Percentiles rank a stretch among this genome's conserved stretches.
Conservation (phyloP, 108 stramenopile genomes). For the Nannochloropsis oceanica region DNA sequence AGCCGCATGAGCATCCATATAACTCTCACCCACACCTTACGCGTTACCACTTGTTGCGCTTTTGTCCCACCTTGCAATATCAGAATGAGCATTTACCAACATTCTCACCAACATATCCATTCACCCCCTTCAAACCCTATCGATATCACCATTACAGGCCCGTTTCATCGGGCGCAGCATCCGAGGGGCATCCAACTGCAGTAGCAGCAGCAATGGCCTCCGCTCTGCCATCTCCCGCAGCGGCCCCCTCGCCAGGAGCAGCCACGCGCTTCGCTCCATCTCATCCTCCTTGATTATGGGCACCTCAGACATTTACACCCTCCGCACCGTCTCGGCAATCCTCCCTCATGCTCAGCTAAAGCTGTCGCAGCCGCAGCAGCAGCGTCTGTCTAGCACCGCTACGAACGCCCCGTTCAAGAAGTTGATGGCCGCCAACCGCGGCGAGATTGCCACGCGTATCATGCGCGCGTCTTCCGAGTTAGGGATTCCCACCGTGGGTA, state of each 20-base stretch:
- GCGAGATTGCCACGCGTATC: constrained; percentile 85
- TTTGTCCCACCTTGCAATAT: too few species aligned
- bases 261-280: background rate
- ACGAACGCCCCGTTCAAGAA: constrained; percentile 51
- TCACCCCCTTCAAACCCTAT: too few species aligned
- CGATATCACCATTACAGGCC: background rate
- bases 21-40: too few species aligned
- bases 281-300: background rate
- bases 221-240: background rate
- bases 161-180: background rate
- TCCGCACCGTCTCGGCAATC: background rate
- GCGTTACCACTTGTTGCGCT: too few species aligned
- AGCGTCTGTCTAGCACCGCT: background rate
- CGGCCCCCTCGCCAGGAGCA: too few species aligned
- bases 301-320: background rate
- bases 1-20: too few species aligned
- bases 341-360: background rate
- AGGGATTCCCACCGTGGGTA: constrained; percentile 54
- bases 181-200: background rate
- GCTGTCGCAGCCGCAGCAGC: background rate
- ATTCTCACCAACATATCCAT: too few species aligned
- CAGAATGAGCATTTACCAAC: too few species aligned
- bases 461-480: constrained; percentile 71
- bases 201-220: background rate
- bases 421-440: constrained; percentile 75